A percentile compares a stretch with the other conserved stretches of the same genome.
phyloP scores from a whole-genome alignment of 352 stramenopile genomes.

The Peronospora destructor region DNA sequence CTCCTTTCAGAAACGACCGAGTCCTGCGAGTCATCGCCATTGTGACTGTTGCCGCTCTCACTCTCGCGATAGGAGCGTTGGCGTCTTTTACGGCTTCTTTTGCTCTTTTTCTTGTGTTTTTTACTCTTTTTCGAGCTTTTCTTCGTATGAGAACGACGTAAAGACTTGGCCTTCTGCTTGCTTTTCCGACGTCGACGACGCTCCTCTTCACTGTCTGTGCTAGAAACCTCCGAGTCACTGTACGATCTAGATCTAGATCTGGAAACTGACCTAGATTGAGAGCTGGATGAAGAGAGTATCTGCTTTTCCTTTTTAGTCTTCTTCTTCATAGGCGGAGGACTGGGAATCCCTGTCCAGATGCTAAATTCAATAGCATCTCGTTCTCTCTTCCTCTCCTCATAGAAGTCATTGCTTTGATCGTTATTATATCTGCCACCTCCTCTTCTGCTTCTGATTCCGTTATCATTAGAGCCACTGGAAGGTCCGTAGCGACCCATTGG shows the following conservation, averaged over 20 bases:
- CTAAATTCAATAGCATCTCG: slow-evolving; percentile 54
- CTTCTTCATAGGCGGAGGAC: slow-evolving; percentile 46
- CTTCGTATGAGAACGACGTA: slow-evolving; percentile 33
- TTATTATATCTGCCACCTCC: slow-evolving; percentile 17
- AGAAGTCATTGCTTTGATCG: slow-evolving; percentile 56
- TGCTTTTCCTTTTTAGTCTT: slow-evolving; percentile 40
- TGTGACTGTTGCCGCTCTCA: slow-evolving; percentile 21
- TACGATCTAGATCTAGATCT: slow-evolving; percentile 15
- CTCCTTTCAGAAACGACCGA: slow-evolving; percentile 23
- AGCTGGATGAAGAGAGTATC: slow-evolving; percentile 11
- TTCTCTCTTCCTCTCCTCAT: slow-evolving; percentile 62
- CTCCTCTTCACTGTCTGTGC: slow-evolving; percentile 28
- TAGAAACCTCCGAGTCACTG: slow-evolving; percentile 25
- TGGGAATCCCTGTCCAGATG: slow-evolving; percentile 73
- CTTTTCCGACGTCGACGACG: slow-evolving; percentile 32
- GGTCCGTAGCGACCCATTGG: slow-evolving; percentile 30
- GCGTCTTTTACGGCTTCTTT: slow-evolving; percentile 21
- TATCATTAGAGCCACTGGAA: slow-evolving; percentile 5
- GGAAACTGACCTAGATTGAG: slow-evolving; percentile 14
- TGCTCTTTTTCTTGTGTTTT: slow-evolving; percentile 32
- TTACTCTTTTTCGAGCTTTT: slow-evolving; percentile 32
- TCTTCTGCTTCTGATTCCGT: slow-evolving; percentile 21
- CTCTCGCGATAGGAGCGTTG: slow-evolving; percentile 25
- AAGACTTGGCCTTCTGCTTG: slow-evolving; percentile 32
- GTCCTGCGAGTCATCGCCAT: slow-evolving; percentile 22